A percentile compares a stretch with the other conserved stretches of the same genome.
Conservation (phyloP, 345 rosid species). For the Pugionium dolabratum region DNA sequence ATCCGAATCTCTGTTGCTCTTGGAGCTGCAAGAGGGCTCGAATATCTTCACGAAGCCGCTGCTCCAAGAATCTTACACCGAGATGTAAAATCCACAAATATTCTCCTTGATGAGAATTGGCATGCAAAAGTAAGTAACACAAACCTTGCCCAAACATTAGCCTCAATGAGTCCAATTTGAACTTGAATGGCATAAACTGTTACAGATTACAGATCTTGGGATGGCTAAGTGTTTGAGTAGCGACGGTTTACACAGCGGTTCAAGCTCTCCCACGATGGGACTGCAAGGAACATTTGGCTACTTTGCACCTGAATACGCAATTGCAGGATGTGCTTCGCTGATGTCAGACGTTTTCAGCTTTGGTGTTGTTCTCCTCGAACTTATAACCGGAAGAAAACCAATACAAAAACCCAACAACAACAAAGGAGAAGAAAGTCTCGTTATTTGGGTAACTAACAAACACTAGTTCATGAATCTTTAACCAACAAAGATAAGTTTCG, state of each 20-base stretch:
- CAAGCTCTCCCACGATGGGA: conserved; percentile 81
- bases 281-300: conserved; percentile 97
- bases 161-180: background rate
- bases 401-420: conserved; percentile 58
- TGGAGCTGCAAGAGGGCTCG: conserved; percentile 97
- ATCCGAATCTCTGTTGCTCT: conserved; percentile 79
- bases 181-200: conserved; percentile 12
- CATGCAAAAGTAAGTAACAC: conserved; percentile 75
- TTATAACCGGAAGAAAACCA: conserved; percentile 86
- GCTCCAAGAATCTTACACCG: conserved; percentile 97
- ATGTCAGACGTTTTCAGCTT: conserved; percentile 99
- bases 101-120: conserved; percentile 83
- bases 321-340: conserved; percentile 85
- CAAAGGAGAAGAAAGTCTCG: conserved; percentile 93
- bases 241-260: conserved; percentile 79
- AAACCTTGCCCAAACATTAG: background rate
- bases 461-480: conserved; percentile 10
- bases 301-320: conserved; percentile 97
- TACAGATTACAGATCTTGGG: conserved; percentile 97
- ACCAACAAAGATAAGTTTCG: background rate
- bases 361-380: conserved; percentile 95
- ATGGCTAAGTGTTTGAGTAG: conserved; percentile 86
- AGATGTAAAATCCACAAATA: conserved; percentile 94
- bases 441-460: conserved; percentile 66
- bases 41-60: conserved; percentile 98